Base-by-base conservation (phyloP, 768 basidiomycete genomes). In the Termitomyces sp. region DNA sequence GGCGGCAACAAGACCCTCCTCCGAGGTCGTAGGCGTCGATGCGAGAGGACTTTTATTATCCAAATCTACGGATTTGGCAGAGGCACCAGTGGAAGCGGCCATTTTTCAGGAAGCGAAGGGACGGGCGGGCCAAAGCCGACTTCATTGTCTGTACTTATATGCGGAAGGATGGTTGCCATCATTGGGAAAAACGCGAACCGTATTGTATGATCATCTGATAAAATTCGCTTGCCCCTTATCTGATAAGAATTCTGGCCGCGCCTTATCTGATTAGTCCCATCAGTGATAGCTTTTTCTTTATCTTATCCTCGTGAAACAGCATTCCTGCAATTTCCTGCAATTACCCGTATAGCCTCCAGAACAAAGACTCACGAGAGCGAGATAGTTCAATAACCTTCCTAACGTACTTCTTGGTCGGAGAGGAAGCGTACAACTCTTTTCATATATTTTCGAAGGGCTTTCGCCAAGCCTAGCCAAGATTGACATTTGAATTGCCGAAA, bases 1-100 rank as follows among this genome's bases (percentile, higher is more conserved):
- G 14, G 71, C 71, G 4, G 35, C 35, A 14, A 43, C 66, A 17
- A 48, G 53, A 10, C 70, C 65, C n/a, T 60, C 62, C 17, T 58
- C 51, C 14, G 33, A 47, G 14, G 47, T 52, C 9, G 33, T 3
- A 40, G 53, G 33, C 1, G 49, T 42, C 19, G 23, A 38, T 17
- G 53, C 15, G 35, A 6, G 5, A 14, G 46, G 12, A n/a, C 12
- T 47, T 48, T 59, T 56, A 21, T 30, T 40, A 9, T 62, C 56
- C 1, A 46, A 21, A 30, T 57, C 55, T 10, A 46, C 21, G 14
- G 48, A 52, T 19, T 52, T 49, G 26, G 42, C 28, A 47, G 59
- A 56, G 48, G 26, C 21, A n/a, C 56, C 59, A 8, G 11, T 37
- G 2, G 11, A 12, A 46, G 42, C 8, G 40, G 63, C 46, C 60